A percentile compares a stretch with the other conserved stretches of the same genome.
Conservation (phyloP, 257 asterid species). For the Leonotis leonurus region DNA sequence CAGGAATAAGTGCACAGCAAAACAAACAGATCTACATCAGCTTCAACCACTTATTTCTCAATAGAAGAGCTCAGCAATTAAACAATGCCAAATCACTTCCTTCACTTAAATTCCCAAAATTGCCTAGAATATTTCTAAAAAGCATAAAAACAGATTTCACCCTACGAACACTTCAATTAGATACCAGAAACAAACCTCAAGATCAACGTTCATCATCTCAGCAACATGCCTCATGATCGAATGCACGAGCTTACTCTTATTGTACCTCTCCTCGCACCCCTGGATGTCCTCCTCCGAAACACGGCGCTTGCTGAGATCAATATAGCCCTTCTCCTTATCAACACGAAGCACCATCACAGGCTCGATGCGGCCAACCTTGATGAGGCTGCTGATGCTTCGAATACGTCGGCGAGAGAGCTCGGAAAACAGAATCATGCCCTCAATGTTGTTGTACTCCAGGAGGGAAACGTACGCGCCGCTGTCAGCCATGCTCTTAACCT, state of each 20-base stretch:
- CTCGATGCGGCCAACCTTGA: conserved; percentile 86
- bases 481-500: conserved; percentile 95
- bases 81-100: neutral
- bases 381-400: conserved; percentile 86
- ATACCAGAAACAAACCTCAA: conserved; percentile 47
- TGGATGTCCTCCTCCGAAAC: conserved; percentile 93
- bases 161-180: neutral
- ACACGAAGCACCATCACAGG: conserved; percentile 98
- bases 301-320: conserved; percentile 94
- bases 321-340: conserved; percentile 89
- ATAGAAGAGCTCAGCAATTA: no score
- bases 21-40: no score
- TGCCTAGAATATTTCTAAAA: neutral
- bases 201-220: conserved; percentile 71
- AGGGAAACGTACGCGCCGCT: conserved; percentile 94
- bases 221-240: conserved; percentile 98
- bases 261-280: conserved; percentile 85
- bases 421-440: conserved; percentile 94
- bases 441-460: conserved; percentile 89
- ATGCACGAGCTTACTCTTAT: conserved; percentile 96
- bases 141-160: neutral
- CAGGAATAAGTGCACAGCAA: neutral
- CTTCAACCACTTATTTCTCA: no score
- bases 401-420: conserved; percentile 98
- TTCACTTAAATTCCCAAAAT: neutral